phyloP scores from a whole-genome alignment of 2,329 filamentous ascomycete species.

The Ascochyta rabiei region DNA sequence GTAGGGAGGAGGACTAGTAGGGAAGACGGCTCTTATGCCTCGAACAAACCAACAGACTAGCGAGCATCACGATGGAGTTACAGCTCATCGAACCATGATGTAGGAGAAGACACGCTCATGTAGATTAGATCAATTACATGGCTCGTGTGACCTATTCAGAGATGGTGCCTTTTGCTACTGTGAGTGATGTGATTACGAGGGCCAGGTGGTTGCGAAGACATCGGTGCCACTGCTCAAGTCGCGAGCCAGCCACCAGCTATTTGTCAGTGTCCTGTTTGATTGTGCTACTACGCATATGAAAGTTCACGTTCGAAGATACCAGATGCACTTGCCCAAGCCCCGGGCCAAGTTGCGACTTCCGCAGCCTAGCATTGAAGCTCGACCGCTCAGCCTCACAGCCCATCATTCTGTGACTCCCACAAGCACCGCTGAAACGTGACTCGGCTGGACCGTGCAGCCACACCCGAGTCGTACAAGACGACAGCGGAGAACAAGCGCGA shows the following conservation, averaged over 20 bases:
- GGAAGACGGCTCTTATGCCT: constrained; percentile 15
- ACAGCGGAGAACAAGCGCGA: neutral
- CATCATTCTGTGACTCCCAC: too few relatives aligned
- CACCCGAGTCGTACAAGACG: neutral
- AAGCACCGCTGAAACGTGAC: too few relatives aligned
- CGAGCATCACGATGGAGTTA: constrained; percentile 11
- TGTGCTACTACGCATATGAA: too few relatives aligned
- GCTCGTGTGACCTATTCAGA: constrained; percentile 8
- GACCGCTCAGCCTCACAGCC: too few relatives aligned
- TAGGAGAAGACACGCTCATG: constrained; percentile 23
- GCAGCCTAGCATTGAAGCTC: too few relatives aligned
- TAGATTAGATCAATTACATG: constrained; percentile 19
- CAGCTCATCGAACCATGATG: constrained; percentile 15
- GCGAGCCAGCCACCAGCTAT: too few relatives aligned
- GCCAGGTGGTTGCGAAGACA: neutral
- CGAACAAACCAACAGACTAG: constrained; percentile 7
- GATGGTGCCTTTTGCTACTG: neutral
- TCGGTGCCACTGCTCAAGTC: too few relatives aligned
- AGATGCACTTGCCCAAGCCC: too few relatives aligned
- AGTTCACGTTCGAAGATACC: too few relatives aligned
- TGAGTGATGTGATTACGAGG: neutral
- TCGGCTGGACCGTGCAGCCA: neutral
- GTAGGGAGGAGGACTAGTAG: constrained; percentile 7
- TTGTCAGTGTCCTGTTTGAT: too few relatives aligned
- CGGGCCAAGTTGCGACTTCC: too few relatives aligned